Conservation (phyloP, 2,329 filamentous ascomycete genomes). For the Shiraia bambusicola region DNA sequence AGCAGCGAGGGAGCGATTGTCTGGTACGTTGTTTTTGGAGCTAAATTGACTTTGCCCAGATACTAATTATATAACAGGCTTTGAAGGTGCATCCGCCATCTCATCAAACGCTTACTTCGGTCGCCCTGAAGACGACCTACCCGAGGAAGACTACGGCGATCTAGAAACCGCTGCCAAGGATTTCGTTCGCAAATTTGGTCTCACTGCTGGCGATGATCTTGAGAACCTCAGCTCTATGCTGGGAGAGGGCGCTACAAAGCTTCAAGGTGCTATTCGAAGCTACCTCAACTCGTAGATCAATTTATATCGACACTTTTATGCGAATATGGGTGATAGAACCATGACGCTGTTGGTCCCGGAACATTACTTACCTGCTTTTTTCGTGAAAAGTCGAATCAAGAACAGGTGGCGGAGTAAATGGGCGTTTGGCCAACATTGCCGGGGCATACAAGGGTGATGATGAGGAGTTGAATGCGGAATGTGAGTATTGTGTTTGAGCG, state of each 20-base stretch:
- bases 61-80: slow-evolving; percentile 54
- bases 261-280: slow-evolving; percentile 63
- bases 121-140: slow-evolving; percentile 77
- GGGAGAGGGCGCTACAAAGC: slow-evolving; percentile 79
- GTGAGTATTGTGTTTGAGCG: too few relatives aligned
- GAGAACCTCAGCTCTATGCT: slow-evolving; percentile 83
- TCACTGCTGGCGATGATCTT: slow-evolving; percentile 92
- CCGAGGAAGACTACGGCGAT: slow-evolving; percentile 78
- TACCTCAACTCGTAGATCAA: slow-evolving; percentile 43
- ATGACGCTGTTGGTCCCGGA: too few relatives aligned
- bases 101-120: slow-evolving; percentile 98
- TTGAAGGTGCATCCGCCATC: slow-evolving; percentile 89
- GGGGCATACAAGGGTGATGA: too few relatives aligned
- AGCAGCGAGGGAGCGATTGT: slow-evolving; percentile 83
- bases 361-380: too few relatives aligned
- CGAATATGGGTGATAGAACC: background rate
- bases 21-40: slow-evolving; percentile 43
- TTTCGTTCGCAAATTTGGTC: slow-evolving; percentile 90
- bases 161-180: slow-evolving; percentile 93
- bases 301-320: background rate
- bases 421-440: too few relatives aligned
- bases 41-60: background rate
- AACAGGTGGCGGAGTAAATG: too few relatives aligned
- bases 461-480: too few relatives aligned
- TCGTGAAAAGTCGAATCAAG: too few relatives aligned